Base-by-base conservation (phyloP, 2,329 filamentous ascomycete genomes). In the Xylaria sp. region DNA sequence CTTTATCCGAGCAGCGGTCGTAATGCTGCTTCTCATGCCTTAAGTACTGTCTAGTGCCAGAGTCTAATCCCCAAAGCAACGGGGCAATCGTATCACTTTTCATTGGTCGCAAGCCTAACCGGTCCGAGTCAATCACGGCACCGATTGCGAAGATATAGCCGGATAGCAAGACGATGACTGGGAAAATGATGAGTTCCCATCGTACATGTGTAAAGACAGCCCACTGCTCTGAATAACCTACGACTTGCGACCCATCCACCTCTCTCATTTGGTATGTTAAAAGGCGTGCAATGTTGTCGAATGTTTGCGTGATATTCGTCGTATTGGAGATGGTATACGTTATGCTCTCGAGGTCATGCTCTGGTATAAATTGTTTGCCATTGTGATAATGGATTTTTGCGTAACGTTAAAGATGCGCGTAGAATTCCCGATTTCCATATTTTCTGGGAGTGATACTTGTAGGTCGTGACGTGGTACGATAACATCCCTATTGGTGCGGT, bases 11-110 rank as follows among this genome's bases (percentile, higher is more conserved):
- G n/a, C 17, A 40, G 49, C 21, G 23, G 21, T 53, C 29, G 35
- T 43, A 11, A 10, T 53, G 37, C 7, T 52, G 21, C 58, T 43
- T 37, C 27, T 44, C 41, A 19, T 55, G 27, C 35, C 55, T 54
- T 13, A 63, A 21, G 13, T 19, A 41, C n/a, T 35, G 17, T n/a
- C 48, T 63, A 8, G 54, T 55, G 4, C 43, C 41, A 2, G 10
- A 7, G 17, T 63, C 55, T 25, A 63, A 46, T 5, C 60, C 54
- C 29, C 40, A 54, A 31, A 63, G 40, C 29, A 63, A 17, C 5
- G 27, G 25, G 2, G 54, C 54, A 17, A 63, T 33, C 8, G 38
- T 13, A 17, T 58, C 54, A 11, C 21, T 47, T 43, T 63, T 63
- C 31, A 58, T 54, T 21, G 37, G 49, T n/a, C 31, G n/a, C 19